Base-by-base conservation (phyloP, 2,329 filamentous ascomycete genomes). In the Microdochium bolleyi region DNA sequence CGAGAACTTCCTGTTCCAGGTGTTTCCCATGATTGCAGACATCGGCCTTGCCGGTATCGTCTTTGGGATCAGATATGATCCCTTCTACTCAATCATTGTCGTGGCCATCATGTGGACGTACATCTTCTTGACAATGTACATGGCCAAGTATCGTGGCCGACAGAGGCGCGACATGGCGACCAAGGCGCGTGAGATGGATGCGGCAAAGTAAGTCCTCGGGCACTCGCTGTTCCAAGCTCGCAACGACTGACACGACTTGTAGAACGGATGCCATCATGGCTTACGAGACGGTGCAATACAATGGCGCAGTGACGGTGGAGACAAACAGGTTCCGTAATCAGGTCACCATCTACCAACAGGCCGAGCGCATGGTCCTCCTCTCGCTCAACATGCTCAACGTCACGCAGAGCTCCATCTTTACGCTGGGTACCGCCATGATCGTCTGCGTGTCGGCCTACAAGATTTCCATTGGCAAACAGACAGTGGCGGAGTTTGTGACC, bases 391-490 rank as follows among this genome's bases (percentile, higher is more conserved):
- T 76, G 7, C 76, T 85, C 64, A 85, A 84, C 60, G 75, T 83
- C 11, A 77, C 78, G 0, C 82, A 85, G 57, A 84, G 81, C 63
- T 75, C 82, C 51, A 76, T 84, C n/a, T 84, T 85, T 60, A 82
- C 80, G 60, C 58, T 82, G 3, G 82, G 80, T 10, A 73, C 83
- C 3, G 75, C 82, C 16, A 64, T 83, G n/a, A 77, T 80, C 1
- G 82, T 82, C 55, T 80, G 77, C 55, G 77, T 85, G 27, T 81
- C 80, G 2, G 81, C 81, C 1, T 84, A 82, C 61, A 81, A 84
- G 61, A 80, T 85, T 48, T 80, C 79, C 0, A 74, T 72, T 5
- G 75, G 75, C 10, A 66, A 77, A 55, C 73, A 77, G 53, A 70
- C 69, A 2, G 78, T 83, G 16, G 76, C 79, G 53, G 73, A 78